Evolutionary conservation across 2,329 filamentous ascomycete species (phyloP).

Genomic region (Talaromyces islandicus): DNA sequence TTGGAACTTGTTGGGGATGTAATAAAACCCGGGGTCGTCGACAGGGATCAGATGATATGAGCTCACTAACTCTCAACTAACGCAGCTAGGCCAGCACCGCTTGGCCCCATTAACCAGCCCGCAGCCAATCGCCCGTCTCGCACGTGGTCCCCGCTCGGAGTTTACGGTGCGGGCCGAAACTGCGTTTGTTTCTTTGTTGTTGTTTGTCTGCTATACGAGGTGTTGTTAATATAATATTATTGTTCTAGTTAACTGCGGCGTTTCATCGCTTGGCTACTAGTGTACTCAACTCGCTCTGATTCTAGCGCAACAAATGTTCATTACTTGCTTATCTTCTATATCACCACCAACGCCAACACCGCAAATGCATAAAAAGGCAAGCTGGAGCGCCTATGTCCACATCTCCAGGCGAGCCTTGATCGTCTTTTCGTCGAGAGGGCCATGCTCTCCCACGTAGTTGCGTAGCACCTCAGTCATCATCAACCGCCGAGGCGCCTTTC

Average conservation of each 20-base stretch:
- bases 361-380: neutral
- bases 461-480: slow-evolving; percentile 61
- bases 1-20: too few relatives aligned
- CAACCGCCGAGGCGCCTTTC: slow-evolving; percentile 61
- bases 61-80: neutral
- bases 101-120: too few relatives aligned
- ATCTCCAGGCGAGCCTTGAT: slow-evolving; percentile 28
- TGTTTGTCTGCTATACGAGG: neutral
- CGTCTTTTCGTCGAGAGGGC: slow-evolving; percentile 32
- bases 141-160: neutral
- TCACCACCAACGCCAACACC: neutral
- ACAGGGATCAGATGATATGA: neutral
- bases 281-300: neutral
- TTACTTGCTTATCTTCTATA: neutral
- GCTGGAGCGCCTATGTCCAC: neutral
- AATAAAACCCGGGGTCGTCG: neutral
- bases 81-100: neutral
- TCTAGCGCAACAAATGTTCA: neutral
- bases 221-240: neutral
- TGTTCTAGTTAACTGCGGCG: too few relatives aligned
- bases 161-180: neutral
- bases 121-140: neutral
- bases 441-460: slow-evolving; percentile 30
- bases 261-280: neutral
- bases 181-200: neutral